A percentile compares a stretch with the other conserved stretches of the same genome.
These are phyloP conservation scores for Elsinoe arachidis DNA, from an alignment of 2,329 filamentous ascomycete species.

Conservation along the genomic window DNA sequence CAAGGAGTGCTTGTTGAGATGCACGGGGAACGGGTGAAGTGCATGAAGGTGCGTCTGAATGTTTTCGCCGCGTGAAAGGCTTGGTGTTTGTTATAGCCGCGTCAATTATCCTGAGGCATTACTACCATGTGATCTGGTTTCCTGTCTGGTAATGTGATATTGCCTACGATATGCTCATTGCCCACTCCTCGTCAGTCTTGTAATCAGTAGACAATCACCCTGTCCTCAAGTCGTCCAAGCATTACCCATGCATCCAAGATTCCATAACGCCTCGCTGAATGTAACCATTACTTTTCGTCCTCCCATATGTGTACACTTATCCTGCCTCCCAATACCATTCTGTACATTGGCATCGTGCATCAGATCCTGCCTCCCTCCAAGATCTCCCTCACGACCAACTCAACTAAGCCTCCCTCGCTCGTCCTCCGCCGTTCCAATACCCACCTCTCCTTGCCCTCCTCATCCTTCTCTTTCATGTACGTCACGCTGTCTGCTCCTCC, in stretches of 20 bases:
- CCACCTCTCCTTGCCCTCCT: slow-evolving; percentile 55
- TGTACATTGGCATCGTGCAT: background rate
- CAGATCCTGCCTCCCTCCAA: slow-evolving; percentile 46
- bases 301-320: background rate
- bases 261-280: slow-evolving; percentile 4
- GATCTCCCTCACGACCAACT: slow-evolving; percentile 57
- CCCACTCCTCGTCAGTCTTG: background rate
- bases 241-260: background rate
- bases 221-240: background rate
- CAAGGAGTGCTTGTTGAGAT: slow-evolving; percentile 8
- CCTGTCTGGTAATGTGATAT: background rate
- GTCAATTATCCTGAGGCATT: background rate
- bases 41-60: background rate
- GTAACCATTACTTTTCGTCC: background rate
- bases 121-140: background rate
- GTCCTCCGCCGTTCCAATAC: slow-evolving; percentile 60
- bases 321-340: background rate
- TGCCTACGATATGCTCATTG: background rate
- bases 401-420: slow-evolving; percentile 55
- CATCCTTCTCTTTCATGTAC: slow-evolving; percentile 55
- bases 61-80: background rate
- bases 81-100: background rate
- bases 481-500: slow-evolving; percentile 59
- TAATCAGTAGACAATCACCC: background rate
- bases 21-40: background rate